A percentile compares a stretch with the other conserved stretches of the same genome.
phyloP scores from a whole-genome alignment of 192 early-diverging fungal genomes.

The Backusella macrospora region DNA sequence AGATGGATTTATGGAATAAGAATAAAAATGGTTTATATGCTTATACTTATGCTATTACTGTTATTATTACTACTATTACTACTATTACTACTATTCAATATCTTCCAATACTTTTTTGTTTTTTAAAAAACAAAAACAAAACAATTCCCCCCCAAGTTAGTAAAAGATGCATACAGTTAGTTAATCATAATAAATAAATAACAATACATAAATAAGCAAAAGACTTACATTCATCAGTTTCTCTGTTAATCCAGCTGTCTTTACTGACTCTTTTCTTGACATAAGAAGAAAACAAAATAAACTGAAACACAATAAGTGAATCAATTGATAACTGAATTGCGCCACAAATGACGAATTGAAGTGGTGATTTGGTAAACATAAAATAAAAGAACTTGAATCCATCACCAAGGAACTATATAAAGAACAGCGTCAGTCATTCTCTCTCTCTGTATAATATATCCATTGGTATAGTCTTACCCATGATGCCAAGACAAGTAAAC shows the following conservation, averaged over 20 bases:
- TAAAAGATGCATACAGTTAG: no score
- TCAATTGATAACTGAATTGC: conserved; percentile 59
- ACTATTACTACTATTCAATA: not conserved
- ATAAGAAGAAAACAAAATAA: conserved; percentile 45
- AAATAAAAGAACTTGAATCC: conserved; percentile 63
- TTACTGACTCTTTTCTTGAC: conserved; percentile 22
- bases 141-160: no score
- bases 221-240: conserved; percentile 3
- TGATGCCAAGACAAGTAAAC: conserved; percentile 32
- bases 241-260: conserved; percentile 3
- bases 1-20: conserved; percentile 21
- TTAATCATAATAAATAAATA: conserved; percentile 2
- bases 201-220: not conserved
- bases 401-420: conserved; percentile 54
- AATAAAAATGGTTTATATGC: not conserved
- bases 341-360: conserved; percentile 61
- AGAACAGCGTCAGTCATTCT: not conserved
- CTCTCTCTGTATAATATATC: not conserved
- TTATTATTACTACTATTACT: not conserved
- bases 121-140: not conserved
- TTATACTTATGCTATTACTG: not conserved
- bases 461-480: conserved; percentile 33
- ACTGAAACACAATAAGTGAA: conserved; percentile 50
- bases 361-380: conserved; percentile 47
- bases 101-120: not conserved